Conservation (phyloP, 148 eudicot genomes). For the Polygonum maritimum region DNA sequence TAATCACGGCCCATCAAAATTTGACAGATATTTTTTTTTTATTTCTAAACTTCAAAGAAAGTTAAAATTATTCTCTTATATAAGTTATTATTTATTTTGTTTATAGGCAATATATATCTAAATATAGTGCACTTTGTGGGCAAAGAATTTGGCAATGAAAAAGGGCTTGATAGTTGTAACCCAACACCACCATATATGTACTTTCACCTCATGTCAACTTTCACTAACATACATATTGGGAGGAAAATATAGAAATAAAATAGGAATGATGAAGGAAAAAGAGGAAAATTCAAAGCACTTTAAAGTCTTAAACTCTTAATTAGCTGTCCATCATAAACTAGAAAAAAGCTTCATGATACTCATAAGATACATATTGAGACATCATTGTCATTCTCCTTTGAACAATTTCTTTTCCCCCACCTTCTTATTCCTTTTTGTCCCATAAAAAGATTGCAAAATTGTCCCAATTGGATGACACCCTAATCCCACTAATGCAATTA, state of each 20-base stretch:
- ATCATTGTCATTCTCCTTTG: conserved; percentile 7
- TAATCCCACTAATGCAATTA: background rate
- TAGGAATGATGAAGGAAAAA: background rate
- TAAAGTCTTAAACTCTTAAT: background rate
- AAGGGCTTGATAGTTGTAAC: background rate
- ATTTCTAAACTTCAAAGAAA: too few relatives aligned
- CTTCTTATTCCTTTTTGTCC: conserved; percentile 11
- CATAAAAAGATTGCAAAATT: conserved; percentile 3
- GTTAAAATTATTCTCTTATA: too few relatives aligned
- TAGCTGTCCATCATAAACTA: background rate
- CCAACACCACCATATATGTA: background rate
- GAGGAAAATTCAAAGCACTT: background rate
- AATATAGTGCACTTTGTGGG: too few relatives aligned
- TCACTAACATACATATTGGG: background rate
- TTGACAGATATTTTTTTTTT: too few relatives aligned
- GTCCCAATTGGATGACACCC: conserved; percentile 8
- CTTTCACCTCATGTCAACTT: background rate
- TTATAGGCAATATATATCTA: too few relatives aligned
- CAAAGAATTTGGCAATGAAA: background rate
- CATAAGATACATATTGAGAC: conserved; percentile 2
- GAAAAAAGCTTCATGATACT: background rate
- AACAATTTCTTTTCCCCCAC: conserved; percentile 12
- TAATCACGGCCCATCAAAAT: too few relatives aligned
- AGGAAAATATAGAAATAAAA: background rate
- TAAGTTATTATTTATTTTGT: too few relatives aligned